These are phyloP conservation scores for Globisporangium apiculatum DNA, from an alignment of 352 stramenopile species.

Conservation along the genomic window DNA sequence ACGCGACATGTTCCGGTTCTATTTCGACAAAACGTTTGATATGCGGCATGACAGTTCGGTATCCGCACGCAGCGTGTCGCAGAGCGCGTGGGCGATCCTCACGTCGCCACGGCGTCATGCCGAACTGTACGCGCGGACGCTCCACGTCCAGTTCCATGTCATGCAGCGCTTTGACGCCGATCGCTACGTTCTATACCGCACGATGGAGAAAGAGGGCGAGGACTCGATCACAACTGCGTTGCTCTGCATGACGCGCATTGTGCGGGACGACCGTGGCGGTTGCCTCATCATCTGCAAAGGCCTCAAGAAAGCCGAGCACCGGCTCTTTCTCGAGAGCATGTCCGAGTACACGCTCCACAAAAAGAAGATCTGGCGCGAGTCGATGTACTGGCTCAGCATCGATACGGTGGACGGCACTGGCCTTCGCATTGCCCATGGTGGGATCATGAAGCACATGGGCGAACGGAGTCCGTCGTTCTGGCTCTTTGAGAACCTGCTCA, in stretches of 20 bases:
- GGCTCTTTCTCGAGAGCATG: constrained; percentile 35
- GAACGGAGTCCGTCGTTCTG: constrained; percentile 47
- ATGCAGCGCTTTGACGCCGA: constrained; percentile 50
- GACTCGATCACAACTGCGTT: constrained; percentile 50
- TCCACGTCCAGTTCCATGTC: constrained; percentile 48
- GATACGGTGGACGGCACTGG: constrained; percentile 19
- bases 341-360: constrained; percentile 38
- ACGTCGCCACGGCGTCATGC: constrained; percentile 34
- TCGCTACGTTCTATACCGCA: constrained; percentile 45
- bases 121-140: constrained; percentile 40
- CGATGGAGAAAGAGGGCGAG: constrained; percentile 52
- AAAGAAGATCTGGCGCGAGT: constrained; percentile 48
- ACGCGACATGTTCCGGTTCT: constrained; percentile 41
- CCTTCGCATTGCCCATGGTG: constrained; percentile 30
- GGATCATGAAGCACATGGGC: constrained; percentile 57
- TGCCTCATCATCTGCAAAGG: constrained; percentile 51
- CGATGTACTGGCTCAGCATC: constrained; percentile 53
- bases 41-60: constrained; percentile 7
- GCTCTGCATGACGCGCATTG: constrained; percentile 50
- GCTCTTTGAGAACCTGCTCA: constrained; percentile 49
- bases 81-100: constrained; percentile 37
- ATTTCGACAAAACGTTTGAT: constrained; percentile 44
- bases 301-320: constrained; percentile 40
- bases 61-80: constrained; percentile 20
- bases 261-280: constrained; percentile 22